Evolutionary conservation across 257 asterid genomes (phyloP), one percentile per base, ranked within the genome.

Genomic region (Gynochthodes officinalis): DNA sequence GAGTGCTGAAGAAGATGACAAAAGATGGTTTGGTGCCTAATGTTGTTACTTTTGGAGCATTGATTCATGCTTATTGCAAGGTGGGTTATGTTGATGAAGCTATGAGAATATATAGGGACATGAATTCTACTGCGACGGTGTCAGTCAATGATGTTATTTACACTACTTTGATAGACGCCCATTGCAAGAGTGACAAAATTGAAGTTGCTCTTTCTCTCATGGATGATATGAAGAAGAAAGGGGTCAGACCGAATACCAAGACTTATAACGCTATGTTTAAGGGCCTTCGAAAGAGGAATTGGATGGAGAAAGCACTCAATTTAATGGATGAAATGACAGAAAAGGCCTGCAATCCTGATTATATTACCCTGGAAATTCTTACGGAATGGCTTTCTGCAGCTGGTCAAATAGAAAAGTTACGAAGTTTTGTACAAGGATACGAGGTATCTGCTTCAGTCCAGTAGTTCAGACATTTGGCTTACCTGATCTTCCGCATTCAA

Each of bases 321-420:
- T 80, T 82, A n/a, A 94, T 94, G 99, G 86, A 91, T 70, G 85
- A 83, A 76, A 94, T 94, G 99, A 84, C 79, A 11, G 86, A 87
- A 60, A 77, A 84, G 32, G 85, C 83, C 7, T 91, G 96, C 70
- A 73, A 78, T 80, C 99, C 99, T 32, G 93, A 91, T 64, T 90
- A 80, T 84, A 37, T 87, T 42, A 94, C 99, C 32, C 83, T 94
- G 92, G 96, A 86, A 55, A 84, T 87, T 46, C 95, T 94, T 49
- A 87, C 89, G 0, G 89, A 81, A 74, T 94, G 99, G 99, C 87
- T 89, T 71, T 69, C 97, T 74, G 86, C 83, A 1, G 86, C 81
- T 50, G 97, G 96, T 7, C 82, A 86, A 87, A 82, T 74, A 7
- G 90, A 88, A 25, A 89, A 87, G 50, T 53, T 91, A 43, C 76